Evolutionary conservation across 2,329 filamentous ascomycete species (phyloP), one percentile per base, ranked within the genome.

Genomic region (Neospermospora avenae): DNA sequence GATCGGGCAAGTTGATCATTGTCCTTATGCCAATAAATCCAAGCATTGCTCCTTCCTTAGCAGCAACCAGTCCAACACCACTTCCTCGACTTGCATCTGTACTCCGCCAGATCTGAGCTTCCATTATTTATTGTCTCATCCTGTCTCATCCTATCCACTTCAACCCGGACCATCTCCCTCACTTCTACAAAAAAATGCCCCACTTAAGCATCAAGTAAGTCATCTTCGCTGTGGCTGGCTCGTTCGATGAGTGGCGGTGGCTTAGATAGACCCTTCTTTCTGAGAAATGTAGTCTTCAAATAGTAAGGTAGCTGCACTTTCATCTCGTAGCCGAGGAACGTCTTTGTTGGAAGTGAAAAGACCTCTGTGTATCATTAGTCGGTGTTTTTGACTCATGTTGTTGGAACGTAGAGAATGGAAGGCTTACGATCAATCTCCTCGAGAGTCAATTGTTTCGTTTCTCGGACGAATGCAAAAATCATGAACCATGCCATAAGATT

Each of bases 381-480:
- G 34, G 39, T 44, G 37, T 18, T 8, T 4, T 20, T 3, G 6
- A 5, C 2, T 42, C 5, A 18, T 5, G 4, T 18, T 42, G 16
- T 20, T 18, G 39, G 20, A 42, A 11, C 4, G n/a, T n/a, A 8
- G 4, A 7, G 4, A 22, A 4, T 8, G 13, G 18, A 10, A 83
- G 87, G n/a, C 86, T 83, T n/a, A 89, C 86, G 16, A 84, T 70
- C 68, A 11, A 70, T 42, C 41, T 70, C 66, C 53, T 70, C 68
- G 0, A 70, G 59, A 16, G 66, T 67, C 18, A 63, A 61, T 46
- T 69, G 81, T 72, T 85, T 85, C 13, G 83, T 85, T 70, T 85
- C 83, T 3, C 80, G 80, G 3, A 84, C 72, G 67, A 77, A 78
- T 20, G 82, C 72, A 69, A 84, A 83, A 37, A 85, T 83, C 74